Base-by-base conservation (phyloP, 1,284 basidiomycete species). In the Cutaneotrichosporon spelunceum region DNA sequence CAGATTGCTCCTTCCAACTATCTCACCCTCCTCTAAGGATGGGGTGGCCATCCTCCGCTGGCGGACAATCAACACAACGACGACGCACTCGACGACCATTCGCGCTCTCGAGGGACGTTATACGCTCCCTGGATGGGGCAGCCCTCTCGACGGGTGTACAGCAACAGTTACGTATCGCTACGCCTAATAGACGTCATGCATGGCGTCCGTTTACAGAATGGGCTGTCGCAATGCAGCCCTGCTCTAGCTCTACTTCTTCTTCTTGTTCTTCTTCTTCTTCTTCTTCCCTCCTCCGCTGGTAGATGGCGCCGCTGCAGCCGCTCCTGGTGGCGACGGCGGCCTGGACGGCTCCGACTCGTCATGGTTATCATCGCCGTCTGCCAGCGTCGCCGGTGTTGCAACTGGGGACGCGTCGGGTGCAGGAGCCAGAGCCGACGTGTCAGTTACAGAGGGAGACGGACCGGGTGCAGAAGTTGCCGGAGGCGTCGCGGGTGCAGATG, bases 1-100 rank as follows among this genome's bases (percentile, higher is more conserved):
- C 62, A 76, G 75, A 77, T 77, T 56, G 76, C 76, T 11, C 75
- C 76, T 0, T 76, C 74, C 39, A 77, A 77, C 62, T 77, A 77
- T 64, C 73, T 77, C 56, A 68, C 73, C 4, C 55, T 75, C 48
- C 61, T 66, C 34, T 66, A 30, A 66, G 44, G 48, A 23, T 36
- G 19, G 14, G 45, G 5, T 24, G 39, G 19, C n/a, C n/a, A n/a
- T n/a, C n/a, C 9, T 53, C 34, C 52, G 52, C 52, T 53, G 50
- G 50, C 50, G 50, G 50, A 53, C 30, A 19, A 19, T 42, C 39
- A 42, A 42, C 19, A 42, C 39, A n/a, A n/a, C n/a, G n/a, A 42
- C 39, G 39, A 42, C 19, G 8, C 30, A 36, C 10, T 4, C 11
- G 3, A 53, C 50, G 50, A 53, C 50, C 30, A 34, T 30, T 27